Evolutionary conservation across 2,329 filamentous ascomycete species (phyloP).

Genomic region (Chrysoporthe austroafricana): DNA sequence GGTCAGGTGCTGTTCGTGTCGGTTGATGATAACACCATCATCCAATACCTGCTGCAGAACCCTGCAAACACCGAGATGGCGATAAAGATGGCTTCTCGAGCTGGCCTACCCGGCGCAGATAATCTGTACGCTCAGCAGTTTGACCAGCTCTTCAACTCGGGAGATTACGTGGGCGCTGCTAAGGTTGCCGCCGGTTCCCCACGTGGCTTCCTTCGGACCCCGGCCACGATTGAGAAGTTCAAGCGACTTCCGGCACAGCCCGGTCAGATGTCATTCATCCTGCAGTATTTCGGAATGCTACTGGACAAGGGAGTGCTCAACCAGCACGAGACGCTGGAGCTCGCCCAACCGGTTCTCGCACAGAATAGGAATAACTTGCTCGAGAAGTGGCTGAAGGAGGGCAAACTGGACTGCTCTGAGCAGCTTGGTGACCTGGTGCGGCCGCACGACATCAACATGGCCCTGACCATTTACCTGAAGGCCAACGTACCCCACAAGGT

Average conservation of each 20-base stretch:
- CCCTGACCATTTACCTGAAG: slow-evolving; percentile 86
- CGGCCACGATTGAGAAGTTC: slow-evolving; percentile 94
- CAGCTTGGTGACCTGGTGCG: slow-evolving; percentile 94
- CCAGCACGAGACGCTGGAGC: slow-evolving; percentile 89
- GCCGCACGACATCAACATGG: slow-evolving; percentile 84
- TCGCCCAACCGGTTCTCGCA: slow-evolving; percentile 87
- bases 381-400: slow-evolving; percentile 97
- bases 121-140: slow-evolving; percentile 92
- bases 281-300: slow-evolving; percentile 97
- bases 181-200: slow-evolving; percentile 97
- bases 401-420: slow-evolving; percentile 95
- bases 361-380: slow-evolving; percentile 95
- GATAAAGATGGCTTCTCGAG: slow-evolving; percentile 93
- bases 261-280: slow-evolving; percentile 88
- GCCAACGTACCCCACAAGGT: slow-evolving; percentile 93
- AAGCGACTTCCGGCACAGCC: slow-evolving; percentile 81
- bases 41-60: slow-evolving; percentile 95
- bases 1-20: slow-evolving; percentile 94
- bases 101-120: slow-evolving; percentile 91
- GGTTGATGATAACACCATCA: slow-evolving; percentile 87
- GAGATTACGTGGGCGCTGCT: slow-evolving; percentile 85
- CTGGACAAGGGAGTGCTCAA: slow-evolving; percentile 94
- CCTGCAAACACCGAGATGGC: slow-evolving; percentile 92
- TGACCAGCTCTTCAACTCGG: slow-evolving; percentile 79
- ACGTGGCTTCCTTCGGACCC: slow-evolving; percentile 89